phyloP scores from a whole-genome alignment of 306 rosid species.

The Vigna unguiculata region DNA sequence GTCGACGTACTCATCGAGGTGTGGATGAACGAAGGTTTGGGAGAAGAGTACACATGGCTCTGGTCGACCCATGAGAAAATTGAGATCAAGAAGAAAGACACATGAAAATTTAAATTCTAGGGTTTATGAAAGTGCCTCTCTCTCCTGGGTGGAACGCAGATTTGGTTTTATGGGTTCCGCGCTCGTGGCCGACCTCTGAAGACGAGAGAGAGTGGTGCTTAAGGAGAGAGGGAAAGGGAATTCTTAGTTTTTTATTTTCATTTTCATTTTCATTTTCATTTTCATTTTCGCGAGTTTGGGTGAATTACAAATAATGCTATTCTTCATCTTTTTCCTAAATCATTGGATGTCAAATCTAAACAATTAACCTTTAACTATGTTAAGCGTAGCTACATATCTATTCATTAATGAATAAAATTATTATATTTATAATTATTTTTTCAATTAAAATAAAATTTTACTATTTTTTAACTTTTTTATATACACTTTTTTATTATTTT shows the following conservation, averaged over 20 bases:
- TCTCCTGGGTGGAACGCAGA: neutral
- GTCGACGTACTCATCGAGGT: conserved; percentile 96
- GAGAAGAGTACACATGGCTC: conserved; percentile 90
- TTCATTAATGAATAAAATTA: too few species aligned
- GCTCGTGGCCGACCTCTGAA: conserved; percentile 40
- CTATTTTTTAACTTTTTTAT: too few species aligned
- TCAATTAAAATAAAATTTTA: too few species aligned
- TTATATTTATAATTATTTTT: too few species aligned
- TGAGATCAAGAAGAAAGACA: conserved; percentile 26
- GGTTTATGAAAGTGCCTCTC: conserved; percentile 17
- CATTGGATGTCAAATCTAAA: too few species aligned
- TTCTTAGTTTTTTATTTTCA: neutral
- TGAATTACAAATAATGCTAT: neutral
- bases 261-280: neutral
- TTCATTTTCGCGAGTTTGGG: neutral
- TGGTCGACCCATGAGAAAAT: conserved; percentile 79
- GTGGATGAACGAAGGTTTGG: conserved; percentile 89
- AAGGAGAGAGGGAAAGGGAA: conserved; percentile 13
- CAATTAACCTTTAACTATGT: too few species aligned
- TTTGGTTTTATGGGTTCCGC: conserved; percentile 26
- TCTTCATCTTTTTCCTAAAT: too few species aligned
- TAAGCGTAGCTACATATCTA: too few species aligned
- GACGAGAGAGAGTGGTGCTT: neutral
- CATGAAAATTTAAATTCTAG: conserved; percentile 45
- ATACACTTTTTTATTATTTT: too few species aligned